Base-by-base conservation (phyloP, 2,329 filamentous ascomycete species). In the Coleophoma crateriformis region DNA sequence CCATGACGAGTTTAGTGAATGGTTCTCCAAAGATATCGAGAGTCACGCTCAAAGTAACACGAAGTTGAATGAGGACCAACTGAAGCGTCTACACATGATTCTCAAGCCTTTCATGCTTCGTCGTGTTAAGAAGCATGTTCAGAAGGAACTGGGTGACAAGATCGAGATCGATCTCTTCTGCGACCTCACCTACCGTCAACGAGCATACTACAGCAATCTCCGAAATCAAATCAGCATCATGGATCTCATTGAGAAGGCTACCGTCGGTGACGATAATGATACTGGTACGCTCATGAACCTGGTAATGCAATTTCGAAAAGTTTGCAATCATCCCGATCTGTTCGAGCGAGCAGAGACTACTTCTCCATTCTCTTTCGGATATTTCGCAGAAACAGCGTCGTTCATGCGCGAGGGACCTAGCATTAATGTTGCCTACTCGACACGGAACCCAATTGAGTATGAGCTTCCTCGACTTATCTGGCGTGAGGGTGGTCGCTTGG, bases 251-350 rank as follows among this genome's bases (percentile, higher is more conserved):
- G 94, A 99, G 69, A 97, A 96, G 77, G 90, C 90, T 1, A 92
- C 92, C 2, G 80, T 94, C 59, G 94, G 94, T 34, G 91, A 96
- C 61, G 94, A 97, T 45, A 85, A 92, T 61, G 94, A 97, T 65
- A 95, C 89, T 34, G 91, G 92, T 38, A 97, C 92, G 1, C 72
- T 99, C 62, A 97, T 99, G 94, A 99, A 99, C 69, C 76, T 99
- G 57, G 94, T 99, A 55, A 99, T 99, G 94, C 94, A 99, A 71
- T 99, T 99, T 80, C 84, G 94, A 61, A 99, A 99, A 72, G 94
- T 99, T 50, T 99, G 94, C 74, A 99, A 99, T 64, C 94, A 99
- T 66, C 94, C 94, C 0, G 94, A 99, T 70, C 71, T 99, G 33
- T 99, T 99, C 60, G 91, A 99, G 69, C 86, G 94, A 42, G 91